These are phyloP conservation scores for Botrytis tulipae DNA, from an alignment of 2,329 filamentous ascomycete species.

Conservation along the genomic window DNA sequence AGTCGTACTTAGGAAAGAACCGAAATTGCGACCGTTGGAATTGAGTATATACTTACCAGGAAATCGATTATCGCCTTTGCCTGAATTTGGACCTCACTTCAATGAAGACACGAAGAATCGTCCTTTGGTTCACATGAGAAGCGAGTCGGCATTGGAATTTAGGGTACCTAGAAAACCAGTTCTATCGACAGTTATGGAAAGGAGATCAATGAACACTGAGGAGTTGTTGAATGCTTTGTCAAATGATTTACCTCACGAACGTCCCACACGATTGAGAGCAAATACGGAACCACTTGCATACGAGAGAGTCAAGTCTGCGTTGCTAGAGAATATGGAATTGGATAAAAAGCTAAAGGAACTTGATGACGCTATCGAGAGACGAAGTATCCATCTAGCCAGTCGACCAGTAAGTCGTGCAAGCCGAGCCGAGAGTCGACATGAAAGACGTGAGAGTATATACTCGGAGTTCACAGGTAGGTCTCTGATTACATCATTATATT, in stretches of 20 bases:
- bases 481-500: background rate
- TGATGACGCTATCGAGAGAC: conserved; percentile 54
- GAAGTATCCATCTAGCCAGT: conserved; percentile 49
- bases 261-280: conserved; percentile 33
- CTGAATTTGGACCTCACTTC: conserved; percentile 46
- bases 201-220: conserved; percentile 31
- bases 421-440: conserved; percentile 29
- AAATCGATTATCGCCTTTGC: conserved; percentile 54
- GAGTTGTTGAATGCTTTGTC: conserved; percentile 33
- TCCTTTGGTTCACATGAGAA: conserved; percentile 31
- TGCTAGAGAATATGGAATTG: conserved; percentile 49
- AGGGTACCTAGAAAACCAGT: conserved; percentile 37
- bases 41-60: conserved; percentile 52
- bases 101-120: conserved; percentile 26
- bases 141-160: conserved; percentile 35
- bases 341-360: conserved; percentile 59
- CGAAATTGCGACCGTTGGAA: conserved; percentile 53
- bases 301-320: conserved; percentile 36
- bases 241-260: conserved; percentile 30
- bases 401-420: conserved; percentile 35
- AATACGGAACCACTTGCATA: conserved; percentile 36
- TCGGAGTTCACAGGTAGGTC: conserved; percentile 32
- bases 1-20: conserved; percentile 41
- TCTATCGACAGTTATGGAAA: conserved; percentile 31
- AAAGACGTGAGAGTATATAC: conserved; percentile 30